These are phyloP conservation scores for Nicotiana knightiana DNA, from an alignment of 257 asterid genomes.

Conservation along the genomic window DNA sequence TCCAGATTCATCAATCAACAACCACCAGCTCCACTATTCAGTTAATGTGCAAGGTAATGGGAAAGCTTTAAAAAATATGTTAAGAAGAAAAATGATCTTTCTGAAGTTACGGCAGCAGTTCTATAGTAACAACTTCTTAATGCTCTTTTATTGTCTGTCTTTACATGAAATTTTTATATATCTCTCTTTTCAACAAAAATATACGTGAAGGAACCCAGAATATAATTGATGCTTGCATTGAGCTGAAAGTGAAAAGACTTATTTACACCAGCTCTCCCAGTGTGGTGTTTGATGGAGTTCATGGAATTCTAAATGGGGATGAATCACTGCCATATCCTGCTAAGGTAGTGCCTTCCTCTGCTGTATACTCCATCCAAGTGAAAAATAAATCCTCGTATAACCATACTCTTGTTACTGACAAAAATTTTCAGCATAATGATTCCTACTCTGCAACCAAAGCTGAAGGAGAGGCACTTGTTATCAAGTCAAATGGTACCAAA, in stretches of 20 bases:
- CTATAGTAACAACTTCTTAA: neutral
- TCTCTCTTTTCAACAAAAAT: neutral
- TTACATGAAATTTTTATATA: neutral
- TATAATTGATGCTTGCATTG: slow-evolving; percentile 81
- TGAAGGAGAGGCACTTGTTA: slow-evolving; percentile 81
- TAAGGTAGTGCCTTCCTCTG: slow-evolving; percentile 42
- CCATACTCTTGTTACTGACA: neutral
- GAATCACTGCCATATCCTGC: slow-evolving; percentile 77
- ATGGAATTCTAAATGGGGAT: slow-evolving; percentile 61
- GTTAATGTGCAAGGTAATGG: slow-evolving; percentile 77
- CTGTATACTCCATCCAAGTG: neutral
- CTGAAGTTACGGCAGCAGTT: neutral
- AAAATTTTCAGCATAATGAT: slow-evolving; percentile 70
- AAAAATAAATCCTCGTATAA: neutral
- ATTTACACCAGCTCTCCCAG: slow-evolving; percentile 94
- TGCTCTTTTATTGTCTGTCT: neutral
- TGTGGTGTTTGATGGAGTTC: slow-evolving; percentile 91
- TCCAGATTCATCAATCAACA: slow-evolving; percentile 93
- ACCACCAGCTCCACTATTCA: slow-evolving; percentile 71
- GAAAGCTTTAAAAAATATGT: neutral
- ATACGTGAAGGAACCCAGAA: slow-evolving; percentile 58
- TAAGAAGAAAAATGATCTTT: neutral
- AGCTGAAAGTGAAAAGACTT: slow-evolving; percentile 71
- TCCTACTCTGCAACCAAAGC: slow-evolving; percentile 96
- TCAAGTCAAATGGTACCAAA: slow-evolving; percentile 64